Percentiles rank a stretch among this genome's conserved stretches.
Evolutionary conservation across 305 asterid genomes (phyloP).

Genomic region (Fraxinus sp.): DNA sequence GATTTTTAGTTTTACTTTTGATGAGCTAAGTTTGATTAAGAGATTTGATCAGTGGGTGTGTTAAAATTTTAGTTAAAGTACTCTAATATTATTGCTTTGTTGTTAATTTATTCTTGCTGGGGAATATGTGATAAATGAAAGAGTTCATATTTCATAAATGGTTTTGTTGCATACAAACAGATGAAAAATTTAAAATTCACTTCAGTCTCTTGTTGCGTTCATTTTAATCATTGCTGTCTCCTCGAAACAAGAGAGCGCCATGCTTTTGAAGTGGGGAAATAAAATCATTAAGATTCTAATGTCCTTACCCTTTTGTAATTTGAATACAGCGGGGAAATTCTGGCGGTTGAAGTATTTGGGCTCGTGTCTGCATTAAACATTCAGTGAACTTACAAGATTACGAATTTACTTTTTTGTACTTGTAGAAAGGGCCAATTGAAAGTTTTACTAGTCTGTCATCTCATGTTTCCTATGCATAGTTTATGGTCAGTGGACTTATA

Average conservation of each 20-base stretch:
- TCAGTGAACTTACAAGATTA: background rate
- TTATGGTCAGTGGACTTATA: conserved; percentile 42
- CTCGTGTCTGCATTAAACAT: conserved; percentile 7
- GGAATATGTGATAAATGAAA: background rate
- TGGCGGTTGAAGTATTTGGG: conserved; percentile 26
- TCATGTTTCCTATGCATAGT: conserved; percentile 46
- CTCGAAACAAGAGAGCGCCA: background rate
- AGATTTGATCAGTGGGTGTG: background rate
- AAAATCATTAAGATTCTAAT: conserved; percentile 22
- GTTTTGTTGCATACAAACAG: background rate
- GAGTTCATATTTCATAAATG: background rate
- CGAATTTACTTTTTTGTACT: background rate
- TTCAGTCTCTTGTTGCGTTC: background rate
- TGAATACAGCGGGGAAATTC: conserved; percentile 27
- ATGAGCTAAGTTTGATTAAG: background rate
- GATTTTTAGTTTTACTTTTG: background rate
- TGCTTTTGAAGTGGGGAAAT: conserved; percentile 3
- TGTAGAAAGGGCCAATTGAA: conserved; percentile 10
- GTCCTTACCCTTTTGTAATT: conserved; percentile 8
- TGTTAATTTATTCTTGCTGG: background rate
- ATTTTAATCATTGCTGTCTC: background rate
- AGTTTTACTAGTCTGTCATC: conserved; percentile 25
- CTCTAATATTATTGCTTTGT: background rate
- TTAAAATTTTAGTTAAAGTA: background rate
- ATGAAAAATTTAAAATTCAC: background rate